Evolutionary conservation across 495 filamentous ascomycete genomes (phyloP).

Genomic region (Penicillium bialowiezense): DNA sequence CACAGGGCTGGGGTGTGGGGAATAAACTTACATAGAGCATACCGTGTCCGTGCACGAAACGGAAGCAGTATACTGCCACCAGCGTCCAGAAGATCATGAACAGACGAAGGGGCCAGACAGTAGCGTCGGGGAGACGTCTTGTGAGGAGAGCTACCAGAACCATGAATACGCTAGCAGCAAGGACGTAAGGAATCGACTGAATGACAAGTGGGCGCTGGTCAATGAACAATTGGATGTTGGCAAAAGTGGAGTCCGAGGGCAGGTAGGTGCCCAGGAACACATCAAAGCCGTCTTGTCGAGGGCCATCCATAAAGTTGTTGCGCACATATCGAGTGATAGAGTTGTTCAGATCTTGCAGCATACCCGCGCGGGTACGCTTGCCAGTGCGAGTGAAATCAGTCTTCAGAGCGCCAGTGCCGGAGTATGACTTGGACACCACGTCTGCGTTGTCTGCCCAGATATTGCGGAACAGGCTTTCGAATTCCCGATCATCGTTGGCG

Average conservation of each 20-base stretch:
- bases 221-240: slow-evolving; percentile 67
- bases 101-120: slow-evolving; percentile 72
- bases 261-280: slow-evolving; percentile 85
- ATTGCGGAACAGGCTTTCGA: slow-evolving; percentile 88
- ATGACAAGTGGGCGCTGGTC: slow-evolving; percentile 84
- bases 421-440: slow-evolving; percentile 86
- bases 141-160: slow-evolving; percentile 76
- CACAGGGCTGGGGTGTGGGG: not conserved
- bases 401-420: slow-evolving; percentile 92
- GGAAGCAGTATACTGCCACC: slow-evolving; percentile 63
- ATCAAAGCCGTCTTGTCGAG: slow-evolving; percentile 92
- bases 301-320: slow-evolving; percentile 92
- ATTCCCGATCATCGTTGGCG: slow-evolving; percentile 66
- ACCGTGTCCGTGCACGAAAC: slow-evolving; percentile 77
- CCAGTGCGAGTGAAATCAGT: slow-evolving; percentile 93
- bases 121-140: slow-evolving; percentile 59
- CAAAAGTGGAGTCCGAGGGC: slow-evolving; percentile 61
- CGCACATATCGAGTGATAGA: slow-evolving; percentile 78
- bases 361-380: slow-evolving; percentile 76
- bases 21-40: slow-evolving; percentile 82
- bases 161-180: slow-evolving; percentile 85
- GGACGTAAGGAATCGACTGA: slow-evolving; percentile 84
- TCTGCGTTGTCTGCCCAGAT: slow-evolving; percentile 99
- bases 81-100: slow-evolving; percentile 73
- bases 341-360: slow-evolving; percentile 76